A percentile compares a stretch with the other conserved stretches of the same genome.
Conservation (phyloP, 2,329 filamentous ascomycete species). For the Coniochaeta sp. region DNA sequence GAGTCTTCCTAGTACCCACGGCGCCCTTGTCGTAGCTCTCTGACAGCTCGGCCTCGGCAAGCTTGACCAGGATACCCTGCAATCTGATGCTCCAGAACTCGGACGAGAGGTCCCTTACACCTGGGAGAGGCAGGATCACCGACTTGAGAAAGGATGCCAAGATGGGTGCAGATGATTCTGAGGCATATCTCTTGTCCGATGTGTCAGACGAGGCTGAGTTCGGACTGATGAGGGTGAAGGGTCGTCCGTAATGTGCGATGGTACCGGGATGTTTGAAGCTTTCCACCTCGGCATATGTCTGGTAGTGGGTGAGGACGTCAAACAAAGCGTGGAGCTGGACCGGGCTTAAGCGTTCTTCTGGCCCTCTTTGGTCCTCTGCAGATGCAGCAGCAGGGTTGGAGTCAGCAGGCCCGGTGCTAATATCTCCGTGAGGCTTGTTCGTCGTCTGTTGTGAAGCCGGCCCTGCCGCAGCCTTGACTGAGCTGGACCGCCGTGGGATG, state of each 20-base stretch:
- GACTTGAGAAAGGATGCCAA: constrained; percentile 62
- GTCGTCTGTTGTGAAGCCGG: background rate
- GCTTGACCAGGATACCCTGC: constrained; percentile 50
- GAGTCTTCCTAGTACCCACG: constrained; percentile 65
- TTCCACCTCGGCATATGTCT: constrained; percentile 62
- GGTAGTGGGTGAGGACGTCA: constrained; percentile 52
- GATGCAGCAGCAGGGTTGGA: background rate
- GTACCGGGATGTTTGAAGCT: constrained; percentile 60
- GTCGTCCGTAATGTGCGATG: constrained; percentile 62
- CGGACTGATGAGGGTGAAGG: constrained; percentile 51
- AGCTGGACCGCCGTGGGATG: background rate
- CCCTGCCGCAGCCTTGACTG: background rate
- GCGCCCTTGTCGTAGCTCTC: constrained; percentile 78
- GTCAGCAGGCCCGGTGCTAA: background rate
- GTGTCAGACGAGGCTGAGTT: constrained; percentile 11
- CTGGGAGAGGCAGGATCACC: constrained; percentile 60
- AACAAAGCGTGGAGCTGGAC: constrained; percentile 46
- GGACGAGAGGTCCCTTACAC: constrained; percentile 52
- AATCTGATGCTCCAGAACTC: constrained; percentile 62
- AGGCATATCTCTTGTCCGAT: constrained; percentile 15
- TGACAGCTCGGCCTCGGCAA: constrained; percentile 63
- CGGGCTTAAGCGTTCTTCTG: constrained; percentile 16
- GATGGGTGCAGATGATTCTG: constrained; percentile 50
- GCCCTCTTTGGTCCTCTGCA: background rate
- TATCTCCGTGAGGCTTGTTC: background rate